Base-by-base conservation (phyloP, 139 green algal species). In the Pycnococcus provasolii region DNA sequence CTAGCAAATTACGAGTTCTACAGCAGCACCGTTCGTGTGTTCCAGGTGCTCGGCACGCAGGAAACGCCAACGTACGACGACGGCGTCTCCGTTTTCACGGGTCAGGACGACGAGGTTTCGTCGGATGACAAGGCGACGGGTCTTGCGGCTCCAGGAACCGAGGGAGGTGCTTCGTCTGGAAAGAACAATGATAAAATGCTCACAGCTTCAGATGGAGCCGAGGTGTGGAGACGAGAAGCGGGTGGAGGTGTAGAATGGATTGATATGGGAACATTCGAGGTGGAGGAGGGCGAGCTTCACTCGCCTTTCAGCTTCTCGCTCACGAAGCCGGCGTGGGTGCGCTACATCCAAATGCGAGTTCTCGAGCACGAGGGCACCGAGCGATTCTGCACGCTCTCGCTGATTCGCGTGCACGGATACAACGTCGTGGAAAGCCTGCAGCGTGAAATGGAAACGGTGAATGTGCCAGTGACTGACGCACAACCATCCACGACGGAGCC, bases 1-100 rank as follows among this genome's bases (percentile, higher is more conserved):
- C 58, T 83, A 40, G 45, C 64, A 1, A 80, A 81, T 65, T 83
- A 74, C 57, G 77, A 83, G 70, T 82, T 83, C 63, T 84, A 83
- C 76, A 57, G 53, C 4, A 71, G 48, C 42, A 58, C 55, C 1
- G 43, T 77, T 3, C 59, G 66, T 3, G 70, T 79, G 13, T 83
- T 83, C 45, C 60, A 76, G 51, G 58, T 83, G 41, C 62, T 53
- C n/a, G 77, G 62, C 0, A 73, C 39, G 3, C 50, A 47, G 5
- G 42, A 72, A 6, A 65, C 82, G 54, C 74, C 74, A 15, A 75
- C 47, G n/a, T 53, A 77, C 45, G 66, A 78, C 15, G 47, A 51
- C 26, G 26, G 26, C 26, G 26, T 26, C 26, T 26, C 26, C 26
- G 26, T 26, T 26, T 26, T 26, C 26, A 26, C 26, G 26, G 26